Percentiles rank a stretch among this genome's conserved stretches.
phyloP scores from a whole-genome alignment of 805 yeast genomes.

The Wickerhamomyces queroliae region DNA sequence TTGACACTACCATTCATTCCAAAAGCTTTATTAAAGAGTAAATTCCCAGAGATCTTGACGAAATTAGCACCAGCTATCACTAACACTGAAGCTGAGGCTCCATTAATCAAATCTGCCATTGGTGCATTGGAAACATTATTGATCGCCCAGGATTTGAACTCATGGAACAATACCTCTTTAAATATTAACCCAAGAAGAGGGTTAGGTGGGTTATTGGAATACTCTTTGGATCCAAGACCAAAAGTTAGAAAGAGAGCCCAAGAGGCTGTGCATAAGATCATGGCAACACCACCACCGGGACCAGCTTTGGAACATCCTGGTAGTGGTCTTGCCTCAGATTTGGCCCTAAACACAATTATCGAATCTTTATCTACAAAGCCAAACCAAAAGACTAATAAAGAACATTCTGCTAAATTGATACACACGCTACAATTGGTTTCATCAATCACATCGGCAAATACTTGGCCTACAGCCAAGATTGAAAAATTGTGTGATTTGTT shows the following conservation, averaged over 20 bases:
- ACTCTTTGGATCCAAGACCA: constrained; percentile 85
- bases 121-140: constrained; percentile 81
- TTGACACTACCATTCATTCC: constrained; percentile 72
- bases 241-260: constrained; percentile 93
- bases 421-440: constrained; percentile 76
- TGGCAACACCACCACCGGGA: constrained; percentile 64
- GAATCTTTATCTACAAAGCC: constrained; percentile 32
- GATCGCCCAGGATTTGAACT: constrained; percentile 69
- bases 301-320: constrained; percentile 79
- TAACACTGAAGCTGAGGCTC: constrained; percentile 64
- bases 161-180: constrained; percentile 61
- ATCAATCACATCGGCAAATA: constrained; percentile 60
- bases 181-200: constrained; percentile 72
- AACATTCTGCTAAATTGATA: constrained; percentile 51
- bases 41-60: constrained; percentile 71
- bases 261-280: constrained; percentile 70
- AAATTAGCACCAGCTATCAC: constrained; percentile 80
- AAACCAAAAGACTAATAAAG: constrained; percentile 37
- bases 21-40: constrained; percentile 58
- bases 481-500: constrained; percentile 73
- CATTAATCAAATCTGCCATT: constrained; percentile 73
- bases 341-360: constrained; percentile 52
- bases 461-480: constrained; percentile 76
- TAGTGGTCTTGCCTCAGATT: constrained; percentile 60
- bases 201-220: constrained; percentile 66